Conservation (phyloP, 345 rosid genomes). For the Crucihimalaya himalaica region DNA sequence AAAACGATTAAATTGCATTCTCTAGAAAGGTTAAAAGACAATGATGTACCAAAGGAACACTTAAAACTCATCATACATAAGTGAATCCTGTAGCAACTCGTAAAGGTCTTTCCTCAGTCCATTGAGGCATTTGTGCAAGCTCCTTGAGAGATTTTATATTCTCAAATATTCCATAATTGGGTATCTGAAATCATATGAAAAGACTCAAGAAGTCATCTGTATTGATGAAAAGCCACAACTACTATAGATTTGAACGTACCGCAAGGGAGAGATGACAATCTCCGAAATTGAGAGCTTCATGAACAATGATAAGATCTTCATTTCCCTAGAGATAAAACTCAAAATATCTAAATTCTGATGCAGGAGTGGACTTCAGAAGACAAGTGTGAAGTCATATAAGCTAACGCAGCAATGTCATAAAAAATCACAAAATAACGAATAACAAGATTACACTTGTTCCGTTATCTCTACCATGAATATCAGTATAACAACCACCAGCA, state of each 20-base stretch:
- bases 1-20: constrained; percentile 8
- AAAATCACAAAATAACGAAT: not conserved
- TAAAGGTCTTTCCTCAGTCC: constrained; percentile 88
- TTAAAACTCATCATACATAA: constrained; percentile 55
- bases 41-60: not conserved
- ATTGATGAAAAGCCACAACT: constrained; percentile 5
- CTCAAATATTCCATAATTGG: constrained; percentile 93
- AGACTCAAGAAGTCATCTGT: constrained; percentile 3
- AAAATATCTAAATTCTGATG: constrained; percentile 2
- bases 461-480: constrained; percentile 9
- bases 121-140: constrained; percentile 80
- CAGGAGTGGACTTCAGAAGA: not conserved
- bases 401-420: not conserved
- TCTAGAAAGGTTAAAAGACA: not conserved
- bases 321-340: constrained; percentile 55
- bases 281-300: constrained; percentile 87
- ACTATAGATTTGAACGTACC: constrained; percentile 46
- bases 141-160: constrained; percentile 73
- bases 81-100: constrained; percentile 92
- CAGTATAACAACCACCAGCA: not conserved
- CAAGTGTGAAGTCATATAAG: constrained; percentile 8
- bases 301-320: constrained; percentile 84
- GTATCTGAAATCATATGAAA: constrained; percentile 59
- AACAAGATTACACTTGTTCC: not conserved
- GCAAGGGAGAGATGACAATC: constrained; percentile 90